A percentile compares a stretch with the other conserved stretches of the same genome.
Evolutionary conservation across 2,329 filamentous ascomycete genomes (phyloP).

Genomic region (Xylariaceae sp.): DNA sequence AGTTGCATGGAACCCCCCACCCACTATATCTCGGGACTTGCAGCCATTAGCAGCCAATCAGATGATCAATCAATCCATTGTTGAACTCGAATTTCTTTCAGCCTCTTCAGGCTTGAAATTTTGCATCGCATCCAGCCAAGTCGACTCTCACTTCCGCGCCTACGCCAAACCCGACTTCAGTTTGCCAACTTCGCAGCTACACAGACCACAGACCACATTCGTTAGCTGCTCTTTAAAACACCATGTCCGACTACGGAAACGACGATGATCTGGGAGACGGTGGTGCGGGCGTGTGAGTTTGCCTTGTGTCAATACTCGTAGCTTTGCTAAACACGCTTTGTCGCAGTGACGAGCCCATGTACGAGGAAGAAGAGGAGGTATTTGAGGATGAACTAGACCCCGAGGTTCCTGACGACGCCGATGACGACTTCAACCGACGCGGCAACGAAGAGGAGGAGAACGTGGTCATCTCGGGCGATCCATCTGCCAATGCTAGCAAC

Average conservation of each 20-base stretch:
- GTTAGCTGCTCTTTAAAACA: constrained; percentile 24
- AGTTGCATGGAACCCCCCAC: not conserved
- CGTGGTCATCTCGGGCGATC: constrained; percentile 67
- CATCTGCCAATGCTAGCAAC: constrained; percentile 61
- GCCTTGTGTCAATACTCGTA: constrained; percentile 25
- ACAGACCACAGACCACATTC: not conserved
- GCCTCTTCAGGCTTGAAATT: constrained; percentile 34
- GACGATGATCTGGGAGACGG: constrained; percentile 38
- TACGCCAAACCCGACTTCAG: constrained; percentile 5
- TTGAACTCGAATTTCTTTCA: constrained; percentile 35
- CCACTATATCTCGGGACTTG: not conserved
- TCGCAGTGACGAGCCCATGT: constrained; percentile 71
- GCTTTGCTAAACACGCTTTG: constrained; percentile 43
- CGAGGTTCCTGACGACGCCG: constrained; percentile 59
- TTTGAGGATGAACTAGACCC: constrained; percentile 64
- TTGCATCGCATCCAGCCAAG: constrained; percentile 35
- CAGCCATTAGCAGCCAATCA: constrained; percentile 14
- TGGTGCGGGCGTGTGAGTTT: constrained; percentile 31
- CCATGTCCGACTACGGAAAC: constrained; percentile 44
- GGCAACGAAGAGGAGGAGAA: constrained; percentile 65
- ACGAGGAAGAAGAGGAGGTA: constrained; percentile 69
- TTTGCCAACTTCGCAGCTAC: constrained; percentile 27
- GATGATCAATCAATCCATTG: not conserved
- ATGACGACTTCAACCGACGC: constrained; percentile 58
- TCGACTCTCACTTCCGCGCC: constrained; percentile 13